Percentiles rank a stretch among this genome's conserved stretches.
These are phyloP conservation scores for Aspergillus viridinutans DNA, from an alignment of 2,329 filamentous ascomycete genomes.

Conservation along the genomic window DNA sequence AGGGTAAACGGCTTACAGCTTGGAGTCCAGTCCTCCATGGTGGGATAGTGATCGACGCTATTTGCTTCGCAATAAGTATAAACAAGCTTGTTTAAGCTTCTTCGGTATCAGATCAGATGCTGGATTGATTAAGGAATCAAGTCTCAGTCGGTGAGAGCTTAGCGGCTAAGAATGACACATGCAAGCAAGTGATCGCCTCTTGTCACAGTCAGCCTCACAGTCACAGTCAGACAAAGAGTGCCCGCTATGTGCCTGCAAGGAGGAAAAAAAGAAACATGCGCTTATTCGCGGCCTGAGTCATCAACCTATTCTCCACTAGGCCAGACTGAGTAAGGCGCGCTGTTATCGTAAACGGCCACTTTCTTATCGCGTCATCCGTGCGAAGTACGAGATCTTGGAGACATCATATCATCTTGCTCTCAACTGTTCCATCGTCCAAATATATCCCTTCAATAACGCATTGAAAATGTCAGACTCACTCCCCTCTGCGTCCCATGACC, in stretches of 20 bases:
- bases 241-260: not conserved
- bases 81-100: not conserved
- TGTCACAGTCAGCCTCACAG: not conserved
- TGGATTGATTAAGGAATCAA: not conserved
- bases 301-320: not conserved
- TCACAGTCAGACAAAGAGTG: not conserved
- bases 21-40: conserved; percentile 15
- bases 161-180: not conserved
- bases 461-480: conserved; percentile 42
- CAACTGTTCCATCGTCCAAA: not conserved
- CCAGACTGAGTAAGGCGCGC: not conserved
- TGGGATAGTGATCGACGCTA: conserved; percentile 3
- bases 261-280: conserved; percentile 5
- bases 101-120: not conserved
- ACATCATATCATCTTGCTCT: not conserved
- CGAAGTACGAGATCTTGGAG: not conserved
- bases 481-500: conserved; percentile 36
- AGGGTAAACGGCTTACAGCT: conserved; percentile 10
- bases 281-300: conserved; percentile 18
- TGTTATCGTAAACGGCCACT: not conserved
- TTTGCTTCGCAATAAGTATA: not conserved
- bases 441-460: not conserved
- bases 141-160: not conserved
- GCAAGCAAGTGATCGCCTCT: not conserved
- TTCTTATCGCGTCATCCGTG: not conserved